Percentiles rank a stretch among this genome's conserved stretches.
phyloP scores from a whole-genome alignment of 192 early-diverging fungal genomes.

The Linnemannia hyalina region DNA sequence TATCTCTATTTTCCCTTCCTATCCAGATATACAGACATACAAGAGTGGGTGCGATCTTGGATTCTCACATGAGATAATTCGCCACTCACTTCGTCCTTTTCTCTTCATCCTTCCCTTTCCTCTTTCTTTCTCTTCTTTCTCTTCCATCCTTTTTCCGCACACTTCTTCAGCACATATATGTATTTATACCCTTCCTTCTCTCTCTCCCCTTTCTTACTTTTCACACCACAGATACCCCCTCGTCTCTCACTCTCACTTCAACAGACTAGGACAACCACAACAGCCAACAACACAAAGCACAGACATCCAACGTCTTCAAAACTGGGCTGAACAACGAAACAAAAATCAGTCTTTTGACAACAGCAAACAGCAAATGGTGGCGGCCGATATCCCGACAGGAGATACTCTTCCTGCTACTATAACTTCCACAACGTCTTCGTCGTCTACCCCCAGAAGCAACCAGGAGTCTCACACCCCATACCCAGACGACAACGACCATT shows the following conservation, averaged over 20 bases:
- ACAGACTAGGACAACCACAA: background rate
- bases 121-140: background rate
- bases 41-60: no score
- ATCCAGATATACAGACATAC: no score
- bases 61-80: no score
- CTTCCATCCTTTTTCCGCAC: background rate
- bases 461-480: background rate
- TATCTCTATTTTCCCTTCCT: no score
- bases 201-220: background rate
- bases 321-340: background rate
- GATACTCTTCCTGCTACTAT: background rate
- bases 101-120: background rate
- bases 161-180: background rate
- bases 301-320: background rate
- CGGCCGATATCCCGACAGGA: background rate
- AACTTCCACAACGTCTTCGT: background rate
- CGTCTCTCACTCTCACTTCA: background rate
- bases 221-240: background rate
- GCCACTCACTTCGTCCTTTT: background rate
- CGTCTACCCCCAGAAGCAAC: background rate
- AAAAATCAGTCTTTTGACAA: background rate
- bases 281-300: background rate
- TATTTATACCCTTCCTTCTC: background rate
- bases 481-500: background rate
- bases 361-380: background rate